Conservation (phyloP, 106 monocot genomes). For the Alisma plantagoaquatica region DNA sequence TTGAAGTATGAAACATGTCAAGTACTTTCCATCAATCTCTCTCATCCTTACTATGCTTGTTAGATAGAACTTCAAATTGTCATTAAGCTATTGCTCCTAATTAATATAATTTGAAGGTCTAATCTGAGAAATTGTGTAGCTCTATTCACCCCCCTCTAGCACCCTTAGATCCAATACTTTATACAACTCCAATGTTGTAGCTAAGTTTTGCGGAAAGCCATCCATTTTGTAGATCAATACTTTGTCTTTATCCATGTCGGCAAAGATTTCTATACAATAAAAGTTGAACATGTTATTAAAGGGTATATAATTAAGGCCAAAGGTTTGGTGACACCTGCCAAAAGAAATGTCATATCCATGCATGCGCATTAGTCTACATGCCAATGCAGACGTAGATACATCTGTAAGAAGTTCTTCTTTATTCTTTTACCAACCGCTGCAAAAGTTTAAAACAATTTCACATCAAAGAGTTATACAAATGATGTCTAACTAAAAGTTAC, state of each 20-base stretch:
- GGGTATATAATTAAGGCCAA: conserved; percentile 49
- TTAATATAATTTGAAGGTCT: too few species aligned
- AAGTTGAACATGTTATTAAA: background rate
- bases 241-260: conserved; percentile 26
- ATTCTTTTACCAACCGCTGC: conserved; percentile 65
- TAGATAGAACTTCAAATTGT: too few species aligned
- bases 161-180: too few species aligned
- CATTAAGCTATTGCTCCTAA: too few species aligned
- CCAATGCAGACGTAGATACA: conserved; percentile 51
- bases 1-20: too few species aligned
- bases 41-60: too few species aligned
- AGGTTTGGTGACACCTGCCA: too few species aligned
- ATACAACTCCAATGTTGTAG: conserved; percentile 51
- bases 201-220: conserved; percentile 33
- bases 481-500: too few species aligned
- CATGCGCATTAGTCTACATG: conserved; percentile 78
- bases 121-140: too few species aligned
- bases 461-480: background rate
- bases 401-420: conserved; percentile 64
- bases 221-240: conserved; percentile 29
- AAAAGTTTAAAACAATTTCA: conserved; percentile 23
- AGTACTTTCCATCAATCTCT: too few species aligned
- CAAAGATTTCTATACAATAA: conserved; percentile 14
- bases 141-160: too few species aligned
- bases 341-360: conserved; percentile 81